phyloP scores from a whole-genome alignment of 1,284 basidiomycete species.

The Malassezia pachydermatis region DNA sequence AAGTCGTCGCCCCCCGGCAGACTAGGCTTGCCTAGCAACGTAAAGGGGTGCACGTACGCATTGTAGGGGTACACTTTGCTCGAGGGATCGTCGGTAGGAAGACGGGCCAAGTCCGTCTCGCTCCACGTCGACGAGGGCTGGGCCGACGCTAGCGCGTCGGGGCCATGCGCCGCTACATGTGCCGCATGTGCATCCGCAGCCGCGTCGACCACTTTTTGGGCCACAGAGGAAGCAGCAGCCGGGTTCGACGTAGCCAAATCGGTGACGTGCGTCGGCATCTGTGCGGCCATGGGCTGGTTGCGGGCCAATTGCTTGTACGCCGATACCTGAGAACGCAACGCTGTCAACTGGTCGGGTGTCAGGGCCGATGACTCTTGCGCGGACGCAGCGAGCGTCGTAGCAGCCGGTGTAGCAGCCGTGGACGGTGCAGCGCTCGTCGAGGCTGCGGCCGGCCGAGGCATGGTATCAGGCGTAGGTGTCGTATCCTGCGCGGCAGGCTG shows the following conservation, averaged over 20 bases:
- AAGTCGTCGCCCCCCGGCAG: conserved; percentile 32
- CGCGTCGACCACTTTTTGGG: conserved; percentile 68
- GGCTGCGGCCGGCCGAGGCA: not conserved
- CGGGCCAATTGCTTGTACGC: conserved; percentile 75
- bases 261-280: conserved; percentile 60
- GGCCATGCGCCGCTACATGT: conserved; percentile 52
- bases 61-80: conserved; percentile 91
- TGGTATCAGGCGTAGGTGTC: not conserved
- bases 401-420: not conserved
- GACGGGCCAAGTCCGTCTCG: conserved; percentile 33
- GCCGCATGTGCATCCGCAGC: conserved; percentile 55
- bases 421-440: not conserved
- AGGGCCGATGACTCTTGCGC: conserved; percentile 36
- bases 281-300: conserved; percentile 68
- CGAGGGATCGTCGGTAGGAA: conserved; percentile 57
- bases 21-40: conserved; percentile 50
- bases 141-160: conserved; percentile 13
- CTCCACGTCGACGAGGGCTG: not conserved
- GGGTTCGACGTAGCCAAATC: conserved; percentile 48
- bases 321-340: conserved; percentile 75
- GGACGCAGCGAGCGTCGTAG: not conserved
- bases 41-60: conserved; percentile 76
- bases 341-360: conserved; percentile 62
- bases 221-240: conserved; percentile 60
- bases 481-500: not conserved